Evolutionary conservation across 2,329 filamentous ascomycete species (phyloP).

Genomic region (Pseudogymnoascus sp.): DNA sequence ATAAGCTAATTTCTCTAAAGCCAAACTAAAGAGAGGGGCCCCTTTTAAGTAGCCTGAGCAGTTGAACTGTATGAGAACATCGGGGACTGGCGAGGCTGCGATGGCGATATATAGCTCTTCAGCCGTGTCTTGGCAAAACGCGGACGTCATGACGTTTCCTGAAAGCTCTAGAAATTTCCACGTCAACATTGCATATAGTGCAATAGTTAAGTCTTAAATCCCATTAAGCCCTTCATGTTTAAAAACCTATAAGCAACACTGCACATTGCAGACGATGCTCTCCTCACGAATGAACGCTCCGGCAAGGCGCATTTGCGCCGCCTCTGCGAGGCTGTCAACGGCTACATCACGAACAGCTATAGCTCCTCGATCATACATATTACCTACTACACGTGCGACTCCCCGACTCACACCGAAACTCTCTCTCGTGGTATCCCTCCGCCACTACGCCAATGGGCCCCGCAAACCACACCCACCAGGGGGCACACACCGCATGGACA

Average conservation of each 20-base stretch:
- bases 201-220: not conserved
- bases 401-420: conserved; percentile 18
- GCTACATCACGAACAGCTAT: not conserved
- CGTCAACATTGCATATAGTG: not conserved
- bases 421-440: conserved; percentile 34
- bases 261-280: not conserved
- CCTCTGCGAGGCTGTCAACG: not conserved
- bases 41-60: not conserved
- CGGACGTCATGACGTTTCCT: not conserved
- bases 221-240: not conserved
- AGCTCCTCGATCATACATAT: not conserved
- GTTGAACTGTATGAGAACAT: not conserved
- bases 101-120: not conserved
- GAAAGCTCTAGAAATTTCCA: conserved; percentile 5
- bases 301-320: not conserved
- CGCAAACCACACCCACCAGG: conserved; percentile 75
- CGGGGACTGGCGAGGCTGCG: not conserved
- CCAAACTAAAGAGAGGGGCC: not conserved
- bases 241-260: not conserved
- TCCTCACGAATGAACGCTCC: not conserved
- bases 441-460: conserved; percentile 58
- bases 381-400: conserved; percentile 12
- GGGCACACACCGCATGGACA: conserved; percentile 88
- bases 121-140: not conserved
- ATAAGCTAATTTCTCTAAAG: not conserved